These are phyloP conservation scores for Arthromyces matolae DNA, from an alignment of 768 basidiomycete species.

Conservation along the genomic window DNA sequence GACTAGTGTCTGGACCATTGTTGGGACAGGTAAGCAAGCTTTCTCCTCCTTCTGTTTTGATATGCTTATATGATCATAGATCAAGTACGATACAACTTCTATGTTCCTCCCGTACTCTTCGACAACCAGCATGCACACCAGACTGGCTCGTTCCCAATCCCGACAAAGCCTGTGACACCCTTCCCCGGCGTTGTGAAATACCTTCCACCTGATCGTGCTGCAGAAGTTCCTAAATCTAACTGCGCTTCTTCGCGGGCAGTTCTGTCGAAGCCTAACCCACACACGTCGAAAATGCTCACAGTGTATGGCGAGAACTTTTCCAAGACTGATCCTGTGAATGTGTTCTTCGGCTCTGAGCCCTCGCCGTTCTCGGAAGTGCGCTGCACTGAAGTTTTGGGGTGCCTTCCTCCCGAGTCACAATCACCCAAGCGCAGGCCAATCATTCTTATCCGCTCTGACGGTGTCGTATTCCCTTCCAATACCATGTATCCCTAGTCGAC, in stretches of 20 bases:
- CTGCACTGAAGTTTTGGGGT: slow-evolving; percentile 82
- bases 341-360: slow-evolving; percentile 86
- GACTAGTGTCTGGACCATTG: slow-evolving; percentile 93
- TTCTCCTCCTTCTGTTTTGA: background rate
- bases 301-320: slow-evolving; percentile 88
- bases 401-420: slow-evolving; percentile 71
- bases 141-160: slow-evolving; percentile 72
- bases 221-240: slow-evolving; percentile 75
- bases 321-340: slow-evolving; percentile 73
- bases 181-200: slow-evolving; percentile 89
- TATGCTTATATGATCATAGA: slow-evolving; percentile 38
- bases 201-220: slow-evolving; percentile 83
- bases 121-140: slow-evolving; percentile 74
- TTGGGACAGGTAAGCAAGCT: slow-evolving; percentile 69
- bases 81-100: slow-evolving; percentile 91
- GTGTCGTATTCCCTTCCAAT: slow-evolving; percentile 83
- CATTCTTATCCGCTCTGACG: slow-evolving; percentile 78
- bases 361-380: slow-evolving; percentile 86
- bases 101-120: slow-evolving; percentile 80
- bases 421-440: slow-evolving; percentile 71
- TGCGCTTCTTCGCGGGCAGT: slow-evolving; percentile 63
- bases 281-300: slow-evolving; percentile 76
- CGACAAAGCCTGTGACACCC: slow-evolving; percentile 79
- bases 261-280: slow-evolving; percentile 73
- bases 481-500: slow-evolving; percentile 69